phyloP scores from a whole-genome alignment of 1,284 basidiomycete species.

The Austroboletus niveus region DNA sequence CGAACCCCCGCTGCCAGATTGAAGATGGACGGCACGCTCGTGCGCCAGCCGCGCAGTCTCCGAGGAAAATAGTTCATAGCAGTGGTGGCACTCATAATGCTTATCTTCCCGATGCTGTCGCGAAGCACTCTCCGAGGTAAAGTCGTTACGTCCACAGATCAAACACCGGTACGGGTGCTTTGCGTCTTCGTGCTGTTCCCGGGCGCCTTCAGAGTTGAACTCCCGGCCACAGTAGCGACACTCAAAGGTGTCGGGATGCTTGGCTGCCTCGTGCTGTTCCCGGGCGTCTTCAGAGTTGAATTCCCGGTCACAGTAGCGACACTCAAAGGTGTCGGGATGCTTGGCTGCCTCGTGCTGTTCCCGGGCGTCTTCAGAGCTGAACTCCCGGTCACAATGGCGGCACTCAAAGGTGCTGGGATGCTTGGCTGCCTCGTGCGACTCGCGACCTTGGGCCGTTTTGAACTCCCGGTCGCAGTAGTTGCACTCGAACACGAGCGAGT shows the following conservation, averaged over 20 bases:
- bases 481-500: constrained; percentile 9
- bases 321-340: constrained; percentile 6
- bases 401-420: constrained; percentile 11
- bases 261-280: neutral
- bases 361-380: constrained; percentile 4
- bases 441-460: neutral
- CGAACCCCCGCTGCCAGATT: too few relatives aligned
- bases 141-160: constrained; percentile 9
- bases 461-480: constrained; percentile 15
- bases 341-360: constrained; percentile 11
- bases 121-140: constrained; percentile 4
- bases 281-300: constrained; percentile 9
- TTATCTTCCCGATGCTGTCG: constrained; percentile 9
- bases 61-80: neutral
- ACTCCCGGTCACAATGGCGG: constrained; percentile 14
- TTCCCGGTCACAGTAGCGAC: constrained; percentile 12
- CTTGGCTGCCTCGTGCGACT: neutral
- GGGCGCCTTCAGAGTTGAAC: constrained; percentile 7
- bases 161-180: constrained; percentile 1
- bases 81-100: constrained; percentile 1
- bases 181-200: constrained; percentile 10
- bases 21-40: constrained; percentile 3
- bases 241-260: neutral
- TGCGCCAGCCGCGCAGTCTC: constrained; percentile 1
- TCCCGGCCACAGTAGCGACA: constrained; percentile 19